Evolutionary conservation across 2,329 filamentous ascomycete genomes (phyloP), one percentile per base, ranked within the genome.

Genomic region (Rhytidhysteron rufulum): DNA sequence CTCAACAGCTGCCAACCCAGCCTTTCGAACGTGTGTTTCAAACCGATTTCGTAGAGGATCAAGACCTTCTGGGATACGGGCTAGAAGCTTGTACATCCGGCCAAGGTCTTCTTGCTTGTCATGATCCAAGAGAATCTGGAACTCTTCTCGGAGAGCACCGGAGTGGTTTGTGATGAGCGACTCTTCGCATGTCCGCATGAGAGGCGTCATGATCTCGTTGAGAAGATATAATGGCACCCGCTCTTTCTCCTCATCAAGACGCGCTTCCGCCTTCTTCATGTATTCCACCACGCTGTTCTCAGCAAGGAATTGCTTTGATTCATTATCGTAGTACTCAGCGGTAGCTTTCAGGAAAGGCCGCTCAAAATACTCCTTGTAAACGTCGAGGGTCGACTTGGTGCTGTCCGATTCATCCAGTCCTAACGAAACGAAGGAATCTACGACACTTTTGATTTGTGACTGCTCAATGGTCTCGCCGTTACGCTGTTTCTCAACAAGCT

Each of bases 281-380:
- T 97, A 98, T 62, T 98, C 93, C 24, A 98, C 90, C 4, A 98
- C 89, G 48, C 86, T 95, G 64, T 98, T 98, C 66, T 97, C 91
- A 9, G 89, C 87, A 24, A 98, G 82, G 61, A 98, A 98, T 48
- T 89, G 85, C 55, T 88, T 88, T 16, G 93, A 97, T 65, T 98
- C 94, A 33, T 85, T 83, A 54, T 88, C 78, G 65, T 98, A 98
- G 70, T 95, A 98, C 21, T 76, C 71, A 54, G 79, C 81, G 8
- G 93, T 98, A 3, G 89, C 88, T 5, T 78, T 76, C 38, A 98
- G 77, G 76, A 96, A 98, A 0, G 94, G 93, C 56, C 79, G 81
- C 70, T 98, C 91, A 60, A 98, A 98, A 69, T 89, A 86, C 63
- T 78, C 83, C 53, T 90, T 82, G 71, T 98, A 98, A 18, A 96